These are phyloP conservation scores for Austroboletus rostrupii DNA, from an alignment of 1,284 basidiomycete genomes.

Conservation along the genomic window DNA sequence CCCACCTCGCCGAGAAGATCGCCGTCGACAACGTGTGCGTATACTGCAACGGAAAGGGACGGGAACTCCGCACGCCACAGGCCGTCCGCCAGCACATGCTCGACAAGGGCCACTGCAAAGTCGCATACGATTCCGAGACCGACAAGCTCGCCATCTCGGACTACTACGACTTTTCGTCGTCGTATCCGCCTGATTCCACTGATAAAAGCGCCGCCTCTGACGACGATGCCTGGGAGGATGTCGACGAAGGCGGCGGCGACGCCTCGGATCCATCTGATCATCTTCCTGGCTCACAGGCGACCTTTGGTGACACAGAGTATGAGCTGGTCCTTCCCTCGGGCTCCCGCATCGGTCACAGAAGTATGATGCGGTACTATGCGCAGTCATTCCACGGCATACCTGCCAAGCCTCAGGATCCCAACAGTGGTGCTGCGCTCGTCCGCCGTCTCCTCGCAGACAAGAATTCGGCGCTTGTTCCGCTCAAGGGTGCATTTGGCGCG, in stretches of 20 bases:
- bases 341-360: slow-evolving; percentile 87
- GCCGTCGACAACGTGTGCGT: slow-evolving; percentile 92
- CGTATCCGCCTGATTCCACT: slow-evolving; percentile 61
- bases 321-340: slow-evolving; percentile 97
- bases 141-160: slow-evolving; percentile 89
- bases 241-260: slow-evolving; percentile 40
- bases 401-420: slow-evolving; percentile 52
- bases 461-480: slow-evolving; percentile 76
- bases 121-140: slow-evolving; percentile 81
- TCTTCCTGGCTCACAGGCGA: slow-evolving; percentile 52
- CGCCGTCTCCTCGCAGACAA: slow-evolving; percentile 75
- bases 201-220: slow-evolving; percentile 19
- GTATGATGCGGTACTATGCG: slow-evolving; percentile 82
- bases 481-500: slow-evolving; percentile 83
- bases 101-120: slow-evolving; percentile 94
- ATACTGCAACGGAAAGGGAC: slow-evolving; percentile 78
- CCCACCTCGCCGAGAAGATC: slow-evolving; percentile 93
- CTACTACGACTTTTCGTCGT: slow-evolving; percentile 88
- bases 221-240: slow-evolving; percentile 56
- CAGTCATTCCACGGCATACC: slow-evolving; percentile 64
- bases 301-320: slow-evolving; percentile 73
- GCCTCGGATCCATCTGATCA: slow-evolving; percentile 41
- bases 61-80: slow-evolving; percentile 76
- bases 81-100: slow-evolving; percentile 92
- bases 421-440: slow-evolving; percentile 70